Base-by-base conservation (phyloP, 176 grass and related monocot genomes). In the Raddia guianensis region DNA sequence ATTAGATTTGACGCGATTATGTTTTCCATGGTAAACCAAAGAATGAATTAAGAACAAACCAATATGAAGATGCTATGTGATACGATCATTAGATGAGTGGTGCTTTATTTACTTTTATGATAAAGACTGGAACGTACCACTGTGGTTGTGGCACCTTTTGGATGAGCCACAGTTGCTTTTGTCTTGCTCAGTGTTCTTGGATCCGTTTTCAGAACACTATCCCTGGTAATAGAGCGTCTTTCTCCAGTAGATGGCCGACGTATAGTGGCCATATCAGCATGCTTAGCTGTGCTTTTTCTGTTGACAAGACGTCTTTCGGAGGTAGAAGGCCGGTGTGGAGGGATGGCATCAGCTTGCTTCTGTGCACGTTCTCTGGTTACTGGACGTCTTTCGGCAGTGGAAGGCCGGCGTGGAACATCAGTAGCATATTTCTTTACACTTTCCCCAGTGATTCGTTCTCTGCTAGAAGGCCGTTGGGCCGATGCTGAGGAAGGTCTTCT, bases 191-290 rank as follows among this genome's bases (percentile, higher is more conserved):
- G 74, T 0, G 45, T 89, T 71, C 82, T 84, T 58, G 53, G 59
- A 58, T 88, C 82, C 9, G 19, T 72, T 72, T 80, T 89, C 20
- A 57, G 27, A 81, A 63, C 56, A 85, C 48, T 77, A 70, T 84
- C 81, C 73, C 87, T 77, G 16, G 74, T 82, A 72, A 37, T 12
- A 82, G 81, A 10, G 0, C 19, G 79, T 63, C 78, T 84, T 60
- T 94, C 86, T 86, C 84, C 83, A 70, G 84, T 80, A 83, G 78
- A 79, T 12, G 90, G 86, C 1, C 81, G 81, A 27, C 47, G 63
- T 58, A 75, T 66, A 32, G 68, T 52, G 7, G 51, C 58, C 61
- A 68, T 6, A 87, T 76, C 87, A 68, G 19, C 60, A 73, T 59
- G 45, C 46, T 82, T 86, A 48, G 59, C 37, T 55, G 45, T 5